Conservation (phyloP, 192 early-diverging fungal species). For the Phycomyces blakesleeanus region DNA sequence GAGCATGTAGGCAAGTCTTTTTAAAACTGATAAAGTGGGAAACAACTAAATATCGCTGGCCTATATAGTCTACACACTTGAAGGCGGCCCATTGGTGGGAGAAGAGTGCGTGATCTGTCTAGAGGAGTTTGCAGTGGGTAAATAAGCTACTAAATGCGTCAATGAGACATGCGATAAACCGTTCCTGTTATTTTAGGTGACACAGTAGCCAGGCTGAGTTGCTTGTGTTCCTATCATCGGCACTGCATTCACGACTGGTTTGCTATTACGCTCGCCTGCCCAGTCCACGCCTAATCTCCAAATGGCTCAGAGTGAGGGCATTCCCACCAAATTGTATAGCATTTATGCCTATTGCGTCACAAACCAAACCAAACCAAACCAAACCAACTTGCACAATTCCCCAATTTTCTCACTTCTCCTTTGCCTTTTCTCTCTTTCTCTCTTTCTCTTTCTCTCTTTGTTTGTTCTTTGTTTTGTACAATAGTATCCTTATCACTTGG, state of each 20-base stretch:
- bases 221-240: conserved; percentile 85
- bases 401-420: too few species aligned
- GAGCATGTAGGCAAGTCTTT: not conserved
- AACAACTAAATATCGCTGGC: not conserved
- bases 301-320: too few species aligned
- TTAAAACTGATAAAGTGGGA: not conserved
- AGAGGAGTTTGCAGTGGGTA: conserved; percentile 80
- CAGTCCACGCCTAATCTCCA: too few species aligned
- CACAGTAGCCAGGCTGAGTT: conserved; percentile 76
- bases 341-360: too few species aligned
- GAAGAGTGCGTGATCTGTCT: conserved; percentile 92
- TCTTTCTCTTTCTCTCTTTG: not conserved
- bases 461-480: not conserved
- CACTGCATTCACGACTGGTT: conserved; percentile 84
- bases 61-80: conserved; percentile 52
- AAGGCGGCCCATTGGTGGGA: conserved; percentile 56
- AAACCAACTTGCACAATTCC: too few species aligned
- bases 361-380: too few species aligned
- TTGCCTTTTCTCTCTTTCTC: not conserved
- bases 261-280: conserved; percentile 34
- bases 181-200: conserved; percentile 42
- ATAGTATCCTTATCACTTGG: too few species aligned
- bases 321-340: too few species aligned
- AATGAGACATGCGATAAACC: not conserved
- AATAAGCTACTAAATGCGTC: not conserved